Conservation (phyloP, 2,329 filamentous ascomycete species). For the Aureobasidium sp. region DNA sequence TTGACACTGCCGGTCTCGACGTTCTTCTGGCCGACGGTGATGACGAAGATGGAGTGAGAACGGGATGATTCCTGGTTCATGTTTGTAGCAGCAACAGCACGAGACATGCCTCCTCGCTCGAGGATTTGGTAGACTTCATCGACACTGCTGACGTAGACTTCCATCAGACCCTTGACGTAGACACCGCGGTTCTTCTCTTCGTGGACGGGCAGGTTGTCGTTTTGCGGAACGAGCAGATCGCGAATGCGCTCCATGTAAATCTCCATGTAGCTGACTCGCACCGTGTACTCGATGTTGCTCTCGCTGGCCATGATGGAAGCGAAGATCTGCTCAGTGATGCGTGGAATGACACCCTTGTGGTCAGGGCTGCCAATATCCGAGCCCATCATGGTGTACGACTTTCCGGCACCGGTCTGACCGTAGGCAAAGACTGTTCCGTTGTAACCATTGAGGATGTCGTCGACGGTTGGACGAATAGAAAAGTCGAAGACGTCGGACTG, state of each 20-base stretch:
- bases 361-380: conserved; percentile 86
- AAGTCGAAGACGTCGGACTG: conserved; percentile 97
- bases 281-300: conserved; percentile 95
- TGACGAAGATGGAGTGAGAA: conserved; percentile 96
- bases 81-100: conserved; percentile 93
- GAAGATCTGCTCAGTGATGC: conserved; percentile 97
- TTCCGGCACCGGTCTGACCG: conserved; percentile 95
- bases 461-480: conserved; percentile 90
- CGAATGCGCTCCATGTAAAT: conserved; percentile 99
- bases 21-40: conserved; percentile 96
- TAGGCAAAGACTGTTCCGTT: conserved; percentile 99
- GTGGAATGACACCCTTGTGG: conserved; percentile 87
- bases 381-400: conserved; percentile 99
- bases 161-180: conserved; percentile 89
- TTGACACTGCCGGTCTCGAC: conserved; percentile 93
- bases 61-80: conserved; percentile 99
- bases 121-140: conserved; percentile 96
- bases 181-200: conserved; percentile 95
- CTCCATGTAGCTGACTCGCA: conserved; percentile 98
- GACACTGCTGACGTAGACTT: conserved; percentile 92
- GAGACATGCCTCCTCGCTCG: conserved; percentile 79
- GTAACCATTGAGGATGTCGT: conserved; percentile 98
- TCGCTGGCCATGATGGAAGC: conserved; percentile 88
- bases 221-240: conserved; percentile 83
- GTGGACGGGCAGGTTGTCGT: conserved; percentile 95